phyloP scores from a whole-genome alignment of 768 basidiomycete species.

The Podaxis sp. region DNA sequence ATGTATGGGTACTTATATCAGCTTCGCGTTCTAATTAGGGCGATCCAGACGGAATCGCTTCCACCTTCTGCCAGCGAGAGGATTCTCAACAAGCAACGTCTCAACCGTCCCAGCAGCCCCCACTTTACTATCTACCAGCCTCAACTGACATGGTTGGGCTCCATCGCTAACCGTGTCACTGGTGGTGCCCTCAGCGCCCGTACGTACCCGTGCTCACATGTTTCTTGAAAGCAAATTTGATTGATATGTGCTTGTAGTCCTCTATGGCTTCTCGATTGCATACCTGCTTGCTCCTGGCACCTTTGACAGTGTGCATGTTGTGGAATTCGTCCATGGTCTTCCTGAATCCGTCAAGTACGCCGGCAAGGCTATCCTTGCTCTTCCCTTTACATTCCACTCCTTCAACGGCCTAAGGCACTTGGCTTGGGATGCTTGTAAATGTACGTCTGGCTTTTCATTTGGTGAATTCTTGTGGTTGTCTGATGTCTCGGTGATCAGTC shows the following conservation, averaged over 20 bases:
- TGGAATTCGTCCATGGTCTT: slow-evolving; percentile 68
- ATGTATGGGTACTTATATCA: neutral
- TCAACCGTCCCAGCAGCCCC: slow-evolving; percentile 86
- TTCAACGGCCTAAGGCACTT: slow-evolving; percentile 91
- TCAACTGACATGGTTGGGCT: slow-evolving; percentile 87
- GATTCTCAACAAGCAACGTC: slow-evolving; percentile 86
- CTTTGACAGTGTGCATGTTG: slow-evolving; percentile 76
- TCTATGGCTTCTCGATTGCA: slow-evolving; percentile 85
- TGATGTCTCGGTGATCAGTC: slow-evolving; percentile 45
- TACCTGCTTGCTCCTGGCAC: slow-evolving; percentile 83
- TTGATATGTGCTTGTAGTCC: slow-evolving; percentile 44
- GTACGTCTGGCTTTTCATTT: slow-evolving; percentile 50
- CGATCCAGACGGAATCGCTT: slow-evolving; percentile 65
- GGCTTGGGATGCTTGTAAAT: slow-evolving; percentile 84
- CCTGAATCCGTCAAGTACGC: slow-evolving; percentile 77
- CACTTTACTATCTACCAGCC: slow-evolving; percentile 98
- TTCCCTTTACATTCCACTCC: slow-evolving; percentile 89
- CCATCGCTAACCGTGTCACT: slow-evolving; percentile 86
- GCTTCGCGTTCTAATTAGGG: slow-evolving; percentile 30
- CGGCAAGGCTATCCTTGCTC: slow-evolving; percentile 77
- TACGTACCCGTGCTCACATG: slow-evolving; percentile 39
- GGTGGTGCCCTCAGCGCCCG: slow-evolving; percentile 78
- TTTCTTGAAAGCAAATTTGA: neutral
- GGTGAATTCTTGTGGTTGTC: neutral
- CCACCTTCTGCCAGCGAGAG: slow-evolving; percentile 54